These are phyloP conservation scores for Mycena galopus DNA, from an alignment of 768 basidiomycete genomes.

Conservation along the genomic window DNA sequence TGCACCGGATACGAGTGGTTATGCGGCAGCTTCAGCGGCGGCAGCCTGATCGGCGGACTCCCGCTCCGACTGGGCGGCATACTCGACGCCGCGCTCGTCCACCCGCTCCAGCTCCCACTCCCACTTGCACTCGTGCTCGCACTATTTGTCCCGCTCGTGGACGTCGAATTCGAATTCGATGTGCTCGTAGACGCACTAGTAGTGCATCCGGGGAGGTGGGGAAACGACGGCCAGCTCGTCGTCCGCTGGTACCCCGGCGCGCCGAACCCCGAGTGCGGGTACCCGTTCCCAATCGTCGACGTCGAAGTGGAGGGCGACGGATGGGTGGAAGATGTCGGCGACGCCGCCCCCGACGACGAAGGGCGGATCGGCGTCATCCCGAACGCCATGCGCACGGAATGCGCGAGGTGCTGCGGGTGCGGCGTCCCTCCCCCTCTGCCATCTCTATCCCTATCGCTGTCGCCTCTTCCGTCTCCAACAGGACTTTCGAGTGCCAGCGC, in stretches of 20 bases:
- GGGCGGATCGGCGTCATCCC: conserved; percentile 88
- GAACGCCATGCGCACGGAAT: conserved; percentile 89
- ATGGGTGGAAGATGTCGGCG: conserved; percentile 5
- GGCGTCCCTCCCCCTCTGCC: conserved; percentile 49
- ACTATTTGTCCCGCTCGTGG: not conserved
- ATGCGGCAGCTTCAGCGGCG: conserved; percentile 66
- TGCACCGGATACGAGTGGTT: not conserved
- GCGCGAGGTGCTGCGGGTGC: conserved; percentile 78
- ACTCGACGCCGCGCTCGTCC: conserved; percentile 27
- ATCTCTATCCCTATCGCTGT: too few species aligned
- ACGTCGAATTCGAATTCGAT: not conserved
- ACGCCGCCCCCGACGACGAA: too few species aligned
- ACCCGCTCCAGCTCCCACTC: conserved; percentile 25
- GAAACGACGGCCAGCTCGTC: conserved; percentile 46
- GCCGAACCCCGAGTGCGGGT: not conserved
- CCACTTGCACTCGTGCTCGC: not conserved
- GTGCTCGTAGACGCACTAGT: not conserved
- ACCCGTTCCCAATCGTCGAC: too few species aligned
- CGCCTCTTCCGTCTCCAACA: too few species aligned
- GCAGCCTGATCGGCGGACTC: conserved; percentile 79
- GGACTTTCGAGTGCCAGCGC: conserved; percentile 72
- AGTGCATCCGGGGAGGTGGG: conserved; percentile 26
- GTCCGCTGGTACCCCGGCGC: conserved; percentile 56
- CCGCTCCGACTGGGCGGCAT: conserved; percentile 73
- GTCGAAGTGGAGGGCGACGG: conserved; percentile 38